Evolutionary conservation across 306 rosid genomes (phyloP), one percentile per base, ranked within the genome.

Genomic region (Oemleria cerasiformis): DNA sequence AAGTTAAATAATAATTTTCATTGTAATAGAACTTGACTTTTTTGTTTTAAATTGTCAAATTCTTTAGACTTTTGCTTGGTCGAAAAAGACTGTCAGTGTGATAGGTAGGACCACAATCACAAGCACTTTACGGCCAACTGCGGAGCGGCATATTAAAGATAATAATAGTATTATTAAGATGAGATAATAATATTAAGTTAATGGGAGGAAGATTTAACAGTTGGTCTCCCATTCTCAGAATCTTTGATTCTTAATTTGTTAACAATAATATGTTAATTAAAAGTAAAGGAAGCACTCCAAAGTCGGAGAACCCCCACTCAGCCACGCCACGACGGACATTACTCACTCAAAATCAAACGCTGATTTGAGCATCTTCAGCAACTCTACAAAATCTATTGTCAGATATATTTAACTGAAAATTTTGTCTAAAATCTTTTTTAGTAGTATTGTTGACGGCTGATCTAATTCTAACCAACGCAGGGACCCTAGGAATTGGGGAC

Each of bases 131-230:
- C 44, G 58, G 49, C 30, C 12, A 36, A 59, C 34, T 9, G 73
- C 62, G 60, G 61, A 68, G 36, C 72, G 72, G 72, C 62, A 0
- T 5, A 38, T 51, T 68, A 50, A n/a, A n/a, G n/a, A n/a, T n/a
- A n/a, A n/a, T n/a, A n/a, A n/a, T n/a, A n/a, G n/a, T n/a, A n/a
- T n/a, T n/a, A n/a, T n/a, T n/a, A n/a, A n/a, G n/a, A n/a, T n/a
- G n/a, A n/a, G n/a, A n/a, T n/a, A n/a, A n/a, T 10, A 42, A 43
- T 16, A 9, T 0, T 54, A 43, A 6, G 41, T 55, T 65, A 56
- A 43, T 65, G 20, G 19, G 14, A 20, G 30, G 48, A 65, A 65
- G 56, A 65, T 56, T 65, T 44, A 17, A 74, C 72, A 56, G 73
- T 65, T 56, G 78, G 58, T 48, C 36, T 55, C 10, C 54, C 21